Evolutionary conservation across 306 rosid genomes (phyloP).

Genomic region (Quercus dentata): DNA sequence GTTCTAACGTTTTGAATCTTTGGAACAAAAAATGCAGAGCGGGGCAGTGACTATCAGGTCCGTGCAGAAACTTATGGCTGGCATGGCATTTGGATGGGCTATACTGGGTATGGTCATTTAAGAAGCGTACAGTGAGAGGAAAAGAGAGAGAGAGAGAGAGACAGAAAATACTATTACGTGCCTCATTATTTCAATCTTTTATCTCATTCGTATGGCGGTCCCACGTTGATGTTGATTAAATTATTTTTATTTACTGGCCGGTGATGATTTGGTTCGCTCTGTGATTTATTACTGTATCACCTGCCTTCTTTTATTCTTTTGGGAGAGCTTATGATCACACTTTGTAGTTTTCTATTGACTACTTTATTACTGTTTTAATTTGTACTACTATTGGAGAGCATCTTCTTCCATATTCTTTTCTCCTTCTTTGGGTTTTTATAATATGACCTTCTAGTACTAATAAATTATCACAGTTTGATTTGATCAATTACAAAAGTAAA

Average conservation of each 20-base stretch:
- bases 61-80: constrained; percentile 53
- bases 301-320: neutral
- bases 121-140: constrained; percentile 12
- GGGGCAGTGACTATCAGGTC: constrained; percentile 50
- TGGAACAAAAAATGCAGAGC: constrained; percentile 48
- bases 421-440: neutral
- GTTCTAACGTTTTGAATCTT: constrained; percentile 1
- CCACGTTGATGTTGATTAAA: too few relatives aligned
- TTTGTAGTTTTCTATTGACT: neutral
- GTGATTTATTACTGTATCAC: neutral
- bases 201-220: too few relatives aligned
- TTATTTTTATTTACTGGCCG: too few relatives aligned
- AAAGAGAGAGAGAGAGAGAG: constrained; percentile 11
- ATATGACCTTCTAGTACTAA: neutral
- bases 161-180: neutral
- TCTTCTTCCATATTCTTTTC: neutral
- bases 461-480: neutral
- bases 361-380: neutral
- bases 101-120: constrained; percentile 49
- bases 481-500: neutral
- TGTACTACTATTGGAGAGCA: neutral
- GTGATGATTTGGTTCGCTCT: neutral
- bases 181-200: neutral
- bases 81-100: constrained; percentile 66
- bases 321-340: neutral